A percentile compares a stretch with the other conserved stretches of the same genome.
Conservation (phyloP, 2,329 filamentous ascomycete species). For the Pseudonectria buxi region DNA sequence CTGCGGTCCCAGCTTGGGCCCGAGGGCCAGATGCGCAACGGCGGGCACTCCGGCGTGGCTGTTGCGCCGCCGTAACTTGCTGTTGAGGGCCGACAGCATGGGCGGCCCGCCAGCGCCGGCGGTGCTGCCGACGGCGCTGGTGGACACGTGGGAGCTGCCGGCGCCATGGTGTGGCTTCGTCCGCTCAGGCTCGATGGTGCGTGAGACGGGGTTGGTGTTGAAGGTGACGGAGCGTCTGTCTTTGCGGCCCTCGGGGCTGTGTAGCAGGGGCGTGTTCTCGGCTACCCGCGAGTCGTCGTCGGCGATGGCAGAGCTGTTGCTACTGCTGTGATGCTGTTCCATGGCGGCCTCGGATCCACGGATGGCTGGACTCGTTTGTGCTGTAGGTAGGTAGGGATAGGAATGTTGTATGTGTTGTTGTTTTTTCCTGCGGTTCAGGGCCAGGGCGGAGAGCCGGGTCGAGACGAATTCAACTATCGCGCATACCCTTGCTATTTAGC, state of each 20-base stretch:
- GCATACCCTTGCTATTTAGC: too few relatives aligned
- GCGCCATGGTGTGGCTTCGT: constrained; percentile 16
- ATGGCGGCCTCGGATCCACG: too few relatives aligned
- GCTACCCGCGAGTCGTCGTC: constrained; percentile 11
- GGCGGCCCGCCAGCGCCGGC: constrained; percentile 36
- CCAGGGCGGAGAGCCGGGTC: too few relatives aligned
- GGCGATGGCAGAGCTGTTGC: constrained; percentile 21
- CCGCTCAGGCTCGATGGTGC: constrained; percentile 48
- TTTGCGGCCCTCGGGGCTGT: constrained; percentile 31
- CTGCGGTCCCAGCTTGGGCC: constrained; percentile 82
- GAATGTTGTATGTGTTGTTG: too few relatives aligned
- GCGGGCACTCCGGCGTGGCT: constrained; percentile 57
- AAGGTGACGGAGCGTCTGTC: constrained; percentile 66
- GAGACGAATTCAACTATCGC: too few relatives aligned
- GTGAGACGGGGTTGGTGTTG: constrained; percentile 61
- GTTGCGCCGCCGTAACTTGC: constrained; percentile 77
- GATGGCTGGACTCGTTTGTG: too few relatives aligned
- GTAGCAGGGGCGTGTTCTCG: constrained; percentile 32
- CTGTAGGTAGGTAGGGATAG: too few relatives aligned
- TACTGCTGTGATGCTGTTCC: constrained; percentile 4
- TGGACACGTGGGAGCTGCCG: constrained; percentile 26
- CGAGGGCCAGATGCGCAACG: constrained; percentile 28
- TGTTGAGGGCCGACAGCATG: constrained; percentile 76
- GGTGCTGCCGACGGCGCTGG: constrained; percentile 18
- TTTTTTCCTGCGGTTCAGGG: too few relatives aligned